Evolutionary conservation across 2,329 filamentous ascomycete genomes (phyloP).

Genomic region (Fusarium robinianum): DNA sequence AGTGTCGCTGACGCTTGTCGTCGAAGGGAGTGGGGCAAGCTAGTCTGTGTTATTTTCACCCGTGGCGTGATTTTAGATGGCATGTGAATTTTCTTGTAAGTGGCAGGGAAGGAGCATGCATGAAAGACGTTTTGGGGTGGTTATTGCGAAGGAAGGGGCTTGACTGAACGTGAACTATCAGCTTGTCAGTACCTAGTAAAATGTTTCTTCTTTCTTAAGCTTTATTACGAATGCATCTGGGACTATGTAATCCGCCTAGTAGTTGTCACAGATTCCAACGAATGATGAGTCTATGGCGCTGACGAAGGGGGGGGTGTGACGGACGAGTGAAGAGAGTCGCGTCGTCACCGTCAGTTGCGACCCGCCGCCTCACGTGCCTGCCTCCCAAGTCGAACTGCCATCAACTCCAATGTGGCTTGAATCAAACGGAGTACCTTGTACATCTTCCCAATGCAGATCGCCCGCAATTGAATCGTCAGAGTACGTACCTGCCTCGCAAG

Average conservation of each 20-base stretch:
- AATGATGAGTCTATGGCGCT: conserved; percentile 3
- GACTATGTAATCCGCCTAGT: no score
- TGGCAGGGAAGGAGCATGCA: no score
- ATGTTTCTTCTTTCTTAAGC: no score
- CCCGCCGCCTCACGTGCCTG: conserved; percentile 28
- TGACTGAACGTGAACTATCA: conserved; percentile 4
- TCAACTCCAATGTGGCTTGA: no score
- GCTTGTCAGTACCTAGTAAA: no score
- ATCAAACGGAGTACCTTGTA: conserved; percentile 17
- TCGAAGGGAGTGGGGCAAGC: conserved; percentile 24
- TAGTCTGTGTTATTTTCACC: conserved; percentile 17
- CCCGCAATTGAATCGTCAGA: conserved; percentile 8
- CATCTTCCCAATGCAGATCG: conserved; percentile 14
- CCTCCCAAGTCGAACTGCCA: conserved; percentile 1
- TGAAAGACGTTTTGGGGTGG: background rate
- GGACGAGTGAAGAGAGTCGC: conserved; percentile 16
- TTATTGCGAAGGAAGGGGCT: background rate
- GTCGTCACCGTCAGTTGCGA: conserved; percentile 19
- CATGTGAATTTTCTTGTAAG: no score
- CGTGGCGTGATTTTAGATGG: conserved; percentile 19
- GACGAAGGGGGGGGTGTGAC: conserved; percentile 14
- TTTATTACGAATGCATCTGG: no score
- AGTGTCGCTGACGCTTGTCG: conserved; percentile 31
- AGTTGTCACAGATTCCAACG: no score
- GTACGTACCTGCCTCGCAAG: conserved; percentile 18